Evolutionary conservation across 331 rosid genomes (phyloP), one percentile per base, ranked within the genome.

Genomic region (Telfairia occidentalis): DNA sequence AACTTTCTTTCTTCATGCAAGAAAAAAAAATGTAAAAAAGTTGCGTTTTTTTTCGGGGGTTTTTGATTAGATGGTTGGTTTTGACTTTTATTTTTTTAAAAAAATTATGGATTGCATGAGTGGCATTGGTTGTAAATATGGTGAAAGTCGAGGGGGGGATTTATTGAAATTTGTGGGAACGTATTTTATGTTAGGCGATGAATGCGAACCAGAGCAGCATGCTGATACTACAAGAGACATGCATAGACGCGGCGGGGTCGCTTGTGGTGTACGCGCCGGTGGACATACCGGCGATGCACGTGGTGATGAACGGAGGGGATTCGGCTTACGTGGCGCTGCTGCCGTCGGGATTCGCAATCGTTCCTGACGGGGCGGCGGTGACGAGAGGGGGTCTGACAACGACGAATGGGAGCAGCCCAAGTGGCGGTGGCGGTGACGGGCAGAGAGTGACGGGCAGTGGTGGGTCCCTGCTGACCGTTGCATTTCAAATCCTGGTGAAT

Each of bases 251-350:
- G 52, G 89, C 96, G 0, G 97, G 98, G 0, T 87, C 96, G 71
- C 92, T 94, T 50, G 96, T 94, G 5, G 98, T 94, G 55, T 94
- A 94, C 93, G 98, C 98, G 79, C 98, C 98, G 3, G 98, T 94
- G 0, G 98, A 94, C 49, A 89, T 91, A 0, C 97, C 97, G 0
- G 97, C 98, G 0, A 90, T 94, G 98, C 97, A 91, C 74, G 82
- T 94, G 0, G 97, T 94, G 37, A 94, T 94, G 98, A 94, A 86
- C 80, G 97, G 98, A 0, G 98, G 98, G 0, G 96, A 94, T 70
- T 91, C 98, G 0, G 92, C 98, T 1, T 94, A 94, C 67, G 98
- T 94, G 79, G 98, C 98, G 0, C 80, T 94, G 0, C 84, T 94
- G 0, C 98, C 98, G 0, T 94, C 98, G 0, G 98, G 98, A 18